These are phyloP conservation scores for Porphyra umbilicalis DNA, from an alignment of 31 red algal species.

Conservation along the genomic window DNA sequence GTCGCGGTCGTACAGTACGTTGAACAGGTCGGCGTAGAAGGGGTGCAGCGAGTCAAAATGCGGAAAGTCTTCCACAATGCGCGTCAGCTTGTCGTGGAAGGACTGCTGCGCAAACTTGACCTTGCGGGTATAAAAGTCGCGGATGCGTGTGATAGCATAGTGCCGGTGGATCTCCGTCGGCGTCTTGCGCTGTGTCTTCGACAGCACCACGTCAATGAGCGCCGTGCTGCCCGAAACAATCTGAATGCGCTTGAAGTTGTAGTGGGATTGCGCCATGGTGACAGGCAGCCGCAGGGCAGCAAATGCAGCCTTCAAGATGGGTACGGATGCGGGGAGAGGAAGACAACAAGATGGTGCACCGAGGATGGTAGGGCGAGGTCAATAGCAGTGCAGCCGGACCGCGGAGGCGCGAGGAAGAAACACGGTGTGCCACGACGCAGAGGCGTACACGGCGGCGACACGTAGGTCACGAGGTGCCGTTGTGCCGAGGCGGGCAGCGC, in stretches of 20 bases:
- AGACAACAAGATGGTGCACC: no score
- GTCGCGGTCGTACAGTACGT: conserved; percentile 97
- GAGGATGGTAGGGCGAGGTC: no score
- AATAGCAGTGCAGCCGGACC: no score
- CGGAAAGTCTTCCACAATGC: conserved; percentile 93
- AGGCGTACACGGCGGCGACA: no score
- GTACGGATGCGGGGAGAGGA: no score
- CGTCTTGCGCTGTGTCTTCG: conserved; percentile 92
- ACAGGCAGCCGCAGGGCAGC: neutral
- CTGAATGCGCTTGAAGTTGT: conserved; percentile 86
- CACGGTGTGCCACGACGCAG: no score
- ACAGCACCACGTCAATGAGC: conserved; percentile 89
- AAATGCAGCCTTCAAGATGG: no score
- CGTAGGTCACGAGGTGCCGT: no score
- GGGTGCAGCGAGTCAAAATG: conserved; percentile 91
- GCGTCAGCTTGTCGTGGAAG: conserved; percentile 93
- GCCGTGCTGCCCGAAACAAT: conserved; percentile 53
- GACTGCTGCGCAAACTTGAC: conserved; percentile 90
- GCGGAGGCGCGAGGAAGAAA: no score
- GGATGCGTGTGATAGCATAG: conserved; percentile 86
- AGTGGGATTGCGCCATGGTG: conserved; percentile 3
- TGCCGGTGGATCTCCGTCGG: conserved; percentile 92
- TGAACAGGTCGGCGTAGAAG: conserved; percentile 95
- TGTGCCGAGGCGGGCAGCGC: no score
- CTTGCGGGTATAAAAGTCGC: conserved; percentile 97